Base-by-base conservation (phyloP, 2,329 filamentous ascomycete genomes). In the Alternaria atra region DNA sequence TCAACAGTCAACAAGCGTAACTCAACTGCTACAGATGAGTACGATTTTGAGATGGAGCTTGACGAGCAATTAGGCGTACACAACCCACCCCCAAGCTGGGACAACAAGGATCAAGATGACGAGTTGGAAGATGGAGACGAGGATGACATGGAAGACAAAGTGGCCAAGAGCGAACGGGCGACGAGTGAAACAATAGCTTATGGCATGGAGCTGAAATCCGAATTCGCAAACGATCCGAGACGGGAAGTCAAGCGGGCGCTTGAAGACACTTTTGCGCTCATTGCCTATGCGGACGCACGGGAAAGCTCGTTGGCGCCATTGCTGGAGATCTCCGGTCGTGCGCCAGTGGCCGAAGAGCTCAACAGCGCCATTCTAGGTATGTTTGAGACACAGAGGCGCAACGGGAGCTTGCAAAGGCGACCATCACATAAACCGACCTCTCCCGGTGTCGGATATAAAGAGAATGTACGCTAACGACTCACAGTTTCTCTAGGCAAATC, bases 341-440 rank as follows among this genome's bases (percentile, higher is more conserved):
- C 89, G 17, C 84, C 88, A 17, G 92, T 98, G 40, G 94, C 94
- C 8, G 95, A 99, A 81, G 94, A 97, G 78, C 83, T 99, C 58
- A 98, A 98, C 79, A 92, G 92, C 62, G 94, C 93, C 47, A 97
- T 99, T 70, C 79, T 99, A 61, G 89, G 93, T 97, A 73, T 44
- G 69, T 74, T 23, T 20, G 15, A 15, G 10, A 30, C n/a, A 5
- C 6, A 23, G 8, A 40, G 8, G 13, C 32, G 20, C 34, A 30
- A 15, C 20, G 2, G 2, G 20, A 20, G 20, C 13, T 12, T 39
- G 35, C 12, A 39, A 6, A 6, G 30, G 10, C 30, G 30, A 10
- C 30, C 27, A 43, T 2, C 12, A 15, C 23, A 15, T 13, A 5
- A 17, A 43, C 25, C 6, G 17, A 25, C 40, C 40, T 27, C 23